phyloP scores from a whole-genome alignment of 768 basidiomycete species.

The Boletus edulis region DNA sequence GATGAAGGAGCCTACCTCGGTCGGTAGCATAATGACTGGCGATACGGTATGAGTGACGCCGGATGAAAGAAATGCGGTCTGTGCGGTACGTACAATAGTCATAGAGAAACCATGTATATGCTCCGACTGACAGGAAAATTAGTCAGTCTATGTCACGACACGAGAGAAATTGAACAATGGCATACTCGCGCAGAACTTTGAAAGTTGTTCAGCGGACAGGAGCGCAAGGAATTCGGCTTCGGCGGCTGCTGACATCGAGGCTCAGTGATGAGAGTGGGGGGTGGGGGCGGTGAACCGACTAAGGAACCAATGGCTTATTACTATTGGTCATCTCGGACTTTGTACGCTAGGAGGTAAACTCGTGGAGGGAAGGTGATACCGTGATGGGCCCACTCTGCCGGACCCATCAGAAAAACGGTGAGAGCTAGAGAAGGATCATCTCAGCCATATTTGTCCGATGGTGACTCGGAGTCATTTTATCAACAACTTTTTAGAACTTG shows the following conservation, averaged over 20 bases:
- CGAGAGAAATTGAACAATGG: not conserved
- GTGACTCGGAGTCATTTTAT: no score
- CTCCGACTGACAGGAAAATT: not conserved
- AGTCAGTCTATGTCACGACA: not conserved
- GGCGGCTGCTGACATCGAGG: not conserved
- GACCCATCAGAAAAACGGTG: not conserved
- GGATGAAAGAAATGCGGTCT: not conserved
- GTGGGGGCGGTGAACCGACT: not conserved
- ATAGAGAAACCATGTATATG: not conserved
- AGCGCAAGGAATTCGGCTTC: not conserved
- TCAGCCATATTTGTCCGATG: not conserved
- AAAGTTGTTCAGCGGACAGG: not conserved
- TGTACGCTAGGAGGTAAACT: not conserved
- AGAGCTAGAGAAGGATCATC: no score
- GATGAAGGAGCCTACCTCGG: not conserved
- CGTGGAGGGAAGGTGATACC: not conserved
- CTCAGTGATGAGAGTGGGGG: not conserved
- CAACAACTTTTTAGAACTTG: no score
- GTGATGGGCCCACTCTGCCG: no score
- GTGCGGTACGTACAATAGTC: not conserved
- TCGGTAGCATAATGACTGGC: not conserved
- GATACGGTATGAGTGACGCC: not conserved
- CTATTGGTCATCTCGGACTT: not conserved
- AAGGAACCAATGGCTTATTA: not conserved
- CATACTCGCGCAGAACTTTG: not conserved